Conservation (phyloP, 768 basidiomycete species). For the Lentinus brumalis region DNA sequence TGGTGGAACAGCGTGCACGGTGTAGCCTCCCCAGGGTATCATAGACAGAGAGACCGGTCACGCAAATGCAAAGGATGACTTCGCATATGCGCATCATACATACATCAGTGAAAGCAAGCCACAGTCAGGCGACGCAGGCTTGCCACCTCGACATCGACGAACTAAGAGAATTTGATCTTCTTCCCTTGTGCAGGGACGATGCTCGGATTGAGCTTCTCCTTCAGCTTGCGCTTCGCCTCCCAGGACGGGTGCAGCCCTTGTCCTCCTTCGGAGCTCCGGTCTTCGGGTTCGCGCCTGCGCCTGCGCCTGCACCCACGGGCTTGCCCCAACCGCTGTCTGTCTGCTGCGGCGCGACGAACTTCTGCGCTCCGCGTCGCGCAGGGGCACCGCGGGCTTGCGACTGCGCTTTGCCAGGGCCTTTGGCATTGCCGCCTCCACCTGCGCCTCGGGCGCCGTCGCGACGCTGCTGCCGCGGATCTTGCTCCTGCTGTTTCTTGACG, state of each 20-base stretch:
- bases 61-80: too few species aligned
- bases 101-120: too few species aligned
- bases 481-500: constrained; percentile 60
- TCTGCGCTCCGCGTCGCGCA: not conserved
- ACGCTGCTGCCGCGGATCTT: constrained; percentile 7
- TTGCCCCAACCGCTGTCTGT: constrained; percentile 23
- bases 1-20: too few species aligned
- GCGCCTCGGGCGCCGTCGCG: not conserved
- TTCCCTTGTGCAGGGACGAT: constrained; percentile 75
- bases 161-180: constrained; percentile 68
- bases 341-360: not conserved
- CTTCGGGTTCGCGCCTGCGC: constrained; percentile 4
- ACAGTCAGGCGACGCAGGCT: too few species aligned
- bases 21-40: too few species aligned
- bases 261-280: constrained; percentile 16
- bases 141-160: too few species aligned
- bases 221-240: constrained; percentile 88
- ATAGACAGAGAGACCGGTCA: too few species aligned
- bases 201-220: constrained; percentile 63
- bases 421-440: not conserved
- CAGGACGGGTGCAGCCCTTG: constrained; percentile 88
- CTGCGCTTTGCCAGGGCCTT: not conserved
- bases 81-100: too few species aligned
- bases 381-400: not conserved
- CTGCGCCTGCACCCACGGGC: constrained; percentile 4